These are phyloP conservation scores for Corrigiola litoralis DNA, from an alignment of 179 eudicot genomes.

Conservation along the genomic window DNA sequence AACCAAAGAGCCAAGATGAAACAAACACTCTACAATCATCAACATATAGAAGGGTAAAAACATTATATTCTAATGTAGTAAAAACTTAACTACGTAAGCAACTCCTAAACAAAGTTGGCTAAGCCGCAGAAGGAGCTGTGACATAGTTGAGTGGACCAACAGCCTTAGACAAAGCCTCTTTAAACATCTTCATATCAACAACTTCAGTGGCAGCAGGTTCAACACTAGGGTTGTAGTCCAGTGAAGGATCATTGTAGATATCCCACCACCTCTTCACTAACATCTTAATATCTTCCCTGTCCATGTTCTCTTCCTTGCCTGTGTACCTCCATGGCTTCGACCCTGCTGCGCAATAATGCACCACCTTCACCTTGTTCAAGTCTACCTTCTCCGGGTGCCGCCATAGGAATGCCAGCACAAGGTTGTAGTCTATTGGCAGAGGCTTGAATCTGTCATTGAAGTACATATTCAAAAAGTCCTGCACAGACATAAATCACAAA, in stretches of 20 bases:
- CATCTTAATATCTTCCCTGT: slow-evolving; percentile 70
- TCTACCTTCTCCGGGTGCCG: slow-evolving; percentile 75
- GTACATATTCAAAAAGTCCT: slow-evolving; percentile 72
- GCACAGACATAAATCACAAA: neutral
- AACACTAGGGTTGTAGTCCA: slow-evolving; percentile 28
- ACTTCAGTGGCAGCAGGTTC: neutral
- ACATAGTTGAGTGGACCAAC: slow-evolving; percentile 23
- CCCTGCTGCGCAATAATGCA: slow-evolving; percentile 77
- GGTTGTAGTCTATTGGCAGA: slow-evolving; percentile 54
- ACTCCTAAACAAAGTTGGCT: neutral
- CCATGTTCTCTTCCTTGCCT: slow-evolving; percentile 70
- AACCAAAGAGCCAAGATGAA: neutral
- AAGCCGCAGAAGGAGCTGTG: slow-evolving; percentile 56
- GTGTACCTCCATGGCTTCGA: slow-evolving; percentile 82
- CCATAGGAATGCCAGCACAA: slow-evolving; percentile 74
- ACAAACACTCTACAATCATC: neutral
- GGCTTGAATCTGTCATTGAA: slow-evolving; percentile 58
- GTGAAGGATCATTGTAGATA: slow-evolving; percentile 41
- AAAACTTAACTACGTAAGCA: neutral
- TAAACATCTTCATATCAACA: slow-evolving; percentile 27
- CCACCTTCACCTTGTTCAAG: slow-evolving; percentile 57
- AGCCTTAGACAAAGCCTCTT: slow-evolving; percentile 38
- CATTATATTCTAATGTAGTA: neutral
- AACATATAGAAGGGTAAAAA: neutral
- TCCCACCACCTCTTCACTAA: slow-evolving; percentile 74